phyloP scores from a whole-genome alignment of 208 protist species.

The Naegleria gruberi region DNA sequence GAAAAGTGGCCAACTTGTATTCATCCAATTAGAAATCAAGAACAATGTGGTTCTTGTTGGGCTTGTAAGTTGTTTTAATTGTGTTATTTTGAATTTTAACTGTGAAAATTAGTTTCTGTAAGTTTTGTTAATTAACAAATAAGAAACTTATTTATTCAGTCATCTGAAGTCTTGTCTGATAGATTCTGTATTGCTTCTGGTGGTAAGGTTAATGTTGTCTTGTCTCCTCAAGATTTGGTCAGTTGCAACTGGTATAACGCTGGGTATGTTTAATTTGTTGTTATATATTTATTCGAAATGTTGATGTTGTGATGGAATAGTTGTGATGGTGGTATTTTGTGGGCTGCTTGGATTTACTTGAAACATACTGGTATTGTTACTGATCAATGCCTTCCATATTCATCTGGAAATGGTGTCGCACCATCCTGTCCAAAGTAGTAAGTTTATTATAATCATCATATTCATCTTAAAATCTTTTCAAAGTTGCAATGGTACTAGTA shows the following conservation, averaged over 20 bases:
- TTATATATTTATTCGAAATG: no score
- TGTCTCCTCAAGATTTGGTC: not conserved
- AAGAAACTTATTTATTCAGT: no score
- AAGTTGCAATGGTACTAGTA: not conserved
- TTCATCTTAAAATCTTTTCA: no score
- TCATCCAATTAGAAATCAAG: constrained; percentile 25
- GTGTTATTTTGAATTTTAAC: no score
- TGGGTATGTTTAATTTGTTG: not conserved
- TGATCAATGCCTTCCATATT: constrained; percentile 1
- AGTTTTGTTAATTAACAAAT: no score
- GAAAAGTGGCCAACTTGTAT: constrained; percentile 20
- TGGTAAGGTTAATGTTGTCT: constrained; percentile 33
- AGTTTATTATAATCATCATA: no score
- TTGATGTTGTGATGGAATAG: no score
- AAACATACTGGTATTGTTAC: not conserved
- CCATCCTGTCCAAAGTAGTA: not conserved
- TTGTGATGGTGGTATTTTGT: not conserved
- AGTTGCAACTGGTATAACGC: not conserved
- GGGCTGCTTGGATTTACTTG: not conserved
- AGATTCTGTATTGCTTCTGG: constrained; percentile 70
- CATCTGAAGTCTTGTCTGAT: constrained; percentile 60
- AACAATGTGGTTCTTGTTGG: constrained; percentile 30
- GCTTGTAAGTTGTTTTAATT: no score
- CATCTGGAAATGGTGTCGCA: not conserved
- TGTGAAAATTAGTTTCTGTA: no score